Base-by-base conservation (phyloP, 768 basidiomycete genomes). In the Neoboletus magnificus region DNA sequence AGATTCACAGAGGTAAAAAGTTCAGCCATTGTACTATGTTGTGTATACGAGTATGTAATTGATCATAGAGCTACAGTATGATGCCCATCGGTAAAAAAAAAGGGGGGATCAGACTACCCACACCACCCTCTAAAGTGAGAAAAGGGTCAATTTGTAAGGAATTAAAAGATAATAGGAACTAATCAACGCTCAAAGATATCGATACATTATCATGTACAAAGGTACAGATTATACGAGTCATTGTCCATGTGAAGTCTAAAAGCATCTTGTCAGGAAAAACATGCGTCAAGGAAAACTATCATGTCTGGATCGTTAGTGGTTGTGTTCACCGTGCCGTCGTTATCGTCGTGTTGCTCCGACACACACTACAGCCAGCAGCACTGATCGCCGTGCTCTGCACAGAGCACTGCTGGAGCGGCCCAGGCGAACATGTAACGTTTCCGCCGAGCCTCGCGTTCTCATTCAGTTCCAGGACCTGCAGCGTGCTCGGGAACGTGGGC, bases 361-460 rank as follows among this genome's bases (percentile, higher is more conserved):
- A 68, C 6, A 60, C 59, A 2, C 65, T 61, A 44, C 67, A 68
- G 11, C 67, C 65, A 39, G 59, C 49, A 30, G 47, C 61, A n/a
- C 25, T 51, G 15, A 69, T 61, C 35, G 33, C 48, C 3, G 67
- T 68, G 20, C 65, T 61, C 33, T 62, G 59, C 39, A 68, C 61
- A 18, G 60, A 61, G 39, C 67, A 68, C 18, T 62, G 61, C 18
- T 50, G 39, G 16, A 68, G 54, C 6, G 61, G 36, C 8, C 40
- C 49, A 40, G 61, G 35, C 2, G 51, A 3, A 43, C 67, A 68
- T 0, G 56, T 11, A 39, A 68, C 55, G 13, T 32, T 60, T 10
- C 77, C 77, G 36, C 57, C 52, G 16, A 78, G 70, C n/a, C 61
- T 69, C 2, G 67, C 63, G 59, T 78, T 77, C 46, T 76, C 73